A percentile compares a stretch with the other conserved stretches of the same genome.
phyloP scores from a whole-genome alignment of 352 stramenopile species.

The Pythium monospermum region DNA sequence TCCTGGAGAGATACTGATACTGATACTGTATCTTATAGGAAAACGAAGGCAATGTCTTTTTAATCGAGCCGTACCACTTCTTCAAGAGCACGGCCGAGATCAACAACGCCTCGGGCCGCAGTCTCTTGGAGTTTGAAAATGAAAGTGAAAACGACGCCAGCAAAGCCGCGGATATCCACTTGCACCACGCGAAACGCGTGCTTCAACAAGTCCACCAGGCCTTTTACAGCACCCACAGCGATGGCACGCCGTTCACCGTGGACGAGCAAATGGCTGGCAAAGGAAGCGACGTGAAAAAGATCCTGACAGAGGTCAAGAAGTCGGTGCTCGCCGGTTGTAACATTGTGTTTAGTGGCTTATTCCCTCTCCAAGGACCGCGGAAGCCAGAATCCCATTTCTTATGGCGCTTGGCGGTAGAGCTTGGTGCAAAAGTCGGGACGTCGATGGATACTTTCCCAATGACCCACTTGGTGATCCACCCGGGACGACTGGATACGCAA shows the following conservation, averaged over 20 bases:
- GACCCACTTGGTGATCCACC: conserved; percentile 84
- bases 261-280: conserved; percentile 71
- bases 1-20: neutral
- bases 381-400: conserved; percentile 65
- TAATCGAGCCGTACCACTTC: conserved; percentile 83
- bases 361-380: conserved; percentile 50
- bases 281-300: conserved; percentile 59
- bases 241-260: conserved; percentile 40
- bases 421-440: conserved; percentile 64
- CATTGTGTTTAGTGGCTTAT: conserved; percentile 82
- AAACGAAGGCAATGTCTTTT: conserved; percentile 82
- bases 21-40: conserved; percentile 27
- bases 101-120: conserved; percentile 72
- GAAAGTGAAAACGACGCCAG: conserved; percentile 25
- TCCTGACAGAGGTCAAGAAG: conserved; percentile 69
- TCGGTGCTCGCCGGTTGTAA: conserved; percentile 52
- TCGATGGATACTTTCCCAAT: conserved; percentile 66
- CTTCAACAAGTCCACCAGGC: conserved; percentile 56
- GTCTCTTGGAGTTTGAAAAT: conserved; percentile 37
- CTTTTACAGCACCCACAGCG: conserved; percentile 58
- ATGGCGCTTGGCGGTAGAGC: conserved; percentile 68
- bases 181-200: conserved; percentile 47
- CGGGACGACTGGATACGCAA: conserved; percentile 68
- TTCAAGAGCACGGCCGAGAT: conserved; percentile 81
- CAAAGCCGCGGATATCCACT: conserved; percentile 37